Percentiles rank a stretch among this genome's conserved stretches.
Conservation (phyloP, 2,329 filamentous ascomycete species). For the Monosporascus sp. region DNA sequence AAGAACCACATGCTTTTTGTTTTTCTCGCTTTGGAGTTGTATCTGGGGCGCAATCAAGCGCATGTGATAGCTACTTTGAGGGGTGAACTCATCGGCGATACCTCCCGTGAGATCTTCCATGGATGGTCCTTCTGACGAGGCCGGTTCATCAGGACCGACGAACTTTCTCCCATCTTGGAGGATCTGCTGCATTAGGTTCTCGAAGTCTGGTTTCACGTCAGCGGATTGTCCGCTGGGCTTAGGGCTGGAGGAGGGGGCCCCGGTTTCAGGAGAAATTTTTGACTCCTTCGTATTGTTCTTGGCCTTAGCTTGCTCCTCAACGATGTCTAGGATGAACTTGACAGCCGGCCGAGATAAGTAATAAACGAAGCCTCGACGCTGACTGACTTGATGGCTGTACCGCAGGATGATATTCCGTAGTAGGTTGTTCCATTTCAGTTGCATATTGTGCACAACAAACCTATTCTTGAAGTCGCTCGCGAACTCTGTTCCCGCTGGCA, state of each 20-base stretch:
- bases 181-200: slow-evolving; percentile 82
- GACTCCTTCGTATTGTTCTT: slow-evolving; percentile 39
- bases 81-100: slow-evolving; percentile 80
- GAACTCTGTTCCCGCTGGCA: slow-evolving; percentile 71
- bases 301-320: slow-evolving; percentile 84
- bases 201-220: slow-evolving; percentile 60
- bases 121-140: slow-evolving; percentile 30
- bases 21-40: slow-evolving; percentile 97
- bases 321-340: slow-evolving; percentile 96
- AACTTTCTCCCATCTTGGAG: slow-evolving; percentile 80
- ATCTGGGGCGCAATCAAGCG: slow-evolving; percentile 96
- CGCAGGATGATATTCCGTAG: slow-evolving; percentile 93
- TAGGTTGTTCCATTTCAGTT: slow-evolving; percentile 97
- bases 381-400: slow-evolving; percentile 95
- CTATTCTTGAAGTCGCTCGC: slow-evolving; percentile 96
- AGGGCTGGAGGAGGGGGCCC: slow-evolving; percentile 27
- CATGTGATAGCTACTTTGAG: slow-evolving; percentile 91
- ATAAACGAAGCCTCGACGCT: slow-evolving; percentile 93
- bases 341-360: slow-evolving; percentile 94
- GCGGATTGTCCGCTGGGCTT: slow-evolving; percentile 44
- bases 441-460: slow-evolving; percentile 96
- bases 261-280: slow-evolving; percentile 20
- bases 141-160: slow-evolving; percentile 64
- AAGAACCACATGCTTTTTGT: slow-evolving; percentile 93
- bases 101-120: slow-evolving; percentile 65